These are phyloP conservation scores for Orbilia quercus DNA, from an alignment of 2,329 filamentous ascomycete species.

Conservation along the genomic window DNA sequence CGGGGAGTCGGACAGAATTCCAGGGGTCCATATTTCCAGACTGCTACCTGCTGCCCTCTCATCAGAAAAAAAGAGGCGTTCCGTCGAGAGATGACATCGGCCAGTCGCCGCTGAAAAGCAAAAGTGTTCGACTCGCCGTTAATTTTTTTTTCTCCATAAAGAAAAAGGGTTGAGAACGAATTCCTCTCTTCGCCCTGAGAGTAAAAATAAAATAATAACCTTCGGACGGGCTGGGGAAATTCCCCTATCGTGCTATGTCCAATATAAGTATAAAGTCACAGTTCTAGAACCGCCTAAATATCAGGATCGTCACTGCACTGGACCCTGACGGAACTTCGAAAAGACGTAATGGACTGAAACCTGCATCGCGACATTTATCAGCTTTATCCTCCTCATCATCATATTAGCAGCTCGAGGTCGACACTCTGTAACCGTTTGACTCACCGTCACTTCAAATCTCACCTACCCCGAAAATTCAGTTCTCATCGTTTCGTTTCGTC, in stretches of 20 bases:
- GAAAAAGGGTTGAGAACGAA: slow-evolving; percentile 24
- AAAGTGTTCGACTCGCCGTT: neutral
- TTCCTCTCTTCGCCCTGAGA: slow-evolving; percentile 14
- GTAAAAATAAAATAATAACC: slow-evolving; percentile 4
- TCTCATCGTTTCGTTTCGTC: neutral
- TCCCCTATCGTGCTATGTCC: neutral
- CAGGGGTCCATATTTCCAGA: slow-evolving; percentile 26
- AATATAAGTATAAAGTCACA: slow-evolving; percentile 22
- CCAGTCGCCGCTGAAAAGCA: slow-evolving; percentile 36
- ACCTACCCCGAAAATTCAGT: neutral
- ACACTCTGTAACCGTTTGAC: slow-evolving; percentile 14
- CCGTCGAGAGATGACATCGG: slow-evolving; percentile 38
- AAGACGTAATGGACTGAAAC: slow-evolving; percentile 30
- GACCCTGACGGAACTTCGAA: slow-evolving; percentile 9
- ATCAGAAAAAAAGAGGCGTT: slow-evolving; percentile 39
- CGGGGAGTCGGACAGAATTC: slow-evolving; percentile 10
- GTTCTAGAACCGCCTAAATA: slow-evolving; percentile 23
- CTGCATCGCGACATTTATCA: too few relatives aligned
- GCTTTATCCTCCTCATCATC: slow-evolving; percentile 31
- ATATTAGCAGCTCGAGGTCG: neutral
- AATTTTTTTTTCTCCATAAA: slow-evolving; percentile 18
- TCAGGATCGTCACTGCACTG: neutral
- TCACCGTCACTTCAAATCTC: slow-evolving; percentile 15
- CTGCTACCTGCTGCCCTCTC: too few relatives aligned
- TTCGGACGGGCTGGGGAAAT: slow-evolving; percentile 11